Percentiles rank a stretch among this genome's conserved stretches.
Conservation (phyloP, 2,329 filamentous ascomycete species). For the Penicillium sp. region DNA sequence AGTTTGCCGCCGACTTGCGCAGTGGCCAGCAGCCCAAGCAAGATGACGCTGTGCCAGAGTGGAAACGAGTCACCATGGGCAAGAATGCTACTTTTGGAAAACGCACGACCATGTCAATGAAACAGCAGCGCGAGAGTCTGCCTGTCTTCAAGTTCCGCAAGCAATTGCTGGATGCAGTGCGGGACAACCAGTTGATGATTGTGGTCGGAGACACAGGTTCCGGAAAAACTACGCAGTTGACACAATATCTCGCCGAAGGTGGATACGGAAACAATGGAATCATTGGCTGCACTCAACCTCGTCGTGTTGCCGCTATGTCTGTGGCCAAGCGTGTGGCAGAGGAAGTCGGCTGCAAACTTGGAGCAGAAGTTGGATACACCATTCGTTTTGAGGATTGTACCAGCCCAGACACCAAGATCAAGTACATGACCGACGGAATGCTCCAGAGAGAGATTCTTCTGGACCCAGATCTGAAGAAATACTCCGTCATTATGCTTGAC, state of each 20-base stretch:
- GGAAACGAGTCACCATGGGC: conserved; percentile 81
- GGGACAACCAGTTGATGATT: conserved; percentile 86
- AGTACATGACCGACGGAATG: conserved; percentile 99
- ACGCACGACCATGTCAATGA: conserved; percentile 87
- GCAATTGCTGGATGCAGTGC: conserved; percentile 83
- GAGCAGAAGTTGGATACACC: conserved; percentile 92
- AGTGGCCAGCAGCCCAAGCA: conserved; percentile 62
- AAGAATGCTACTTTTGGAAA: conserved; percentile 82
- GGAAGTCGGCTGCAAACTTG: conserved; percentile 88
- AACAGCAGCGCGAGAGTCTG: conserved; percentile 86
- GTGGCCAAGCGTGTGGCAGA: conserved; percentile 96
- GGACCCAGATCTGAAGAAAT: conserved; percentile 83
- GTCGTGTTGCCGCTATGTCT: conserved; percentile 95
- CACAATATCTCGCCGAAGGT: conserved; percentile 90
- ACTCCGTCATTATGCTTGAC: conserved; percentile 97
- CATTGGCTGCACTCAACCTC: conserved; percentile 94
- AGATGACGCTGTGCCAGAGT: conserved; percentile 77
- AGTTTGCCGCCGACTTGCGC: conserved; percentile 86
- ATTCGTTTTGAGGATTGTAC: conserved; percentile 98
- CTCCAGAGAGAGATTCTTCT: conserved; percentile 91
- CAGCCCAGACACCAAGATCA: conserved; percentile 84
- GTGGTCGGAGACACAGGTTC: conserved; percentile 97
- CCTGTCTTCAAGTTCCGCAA: conserved; percentile 88
- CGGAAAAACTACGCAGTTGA: conserved; percentile 95
- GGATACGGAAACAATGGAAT: conserved; percentile 86